phyloP scores from a whole-genome alignment of 805 yeast genomes.

The Tetrapisispora arboricola region DNA sequence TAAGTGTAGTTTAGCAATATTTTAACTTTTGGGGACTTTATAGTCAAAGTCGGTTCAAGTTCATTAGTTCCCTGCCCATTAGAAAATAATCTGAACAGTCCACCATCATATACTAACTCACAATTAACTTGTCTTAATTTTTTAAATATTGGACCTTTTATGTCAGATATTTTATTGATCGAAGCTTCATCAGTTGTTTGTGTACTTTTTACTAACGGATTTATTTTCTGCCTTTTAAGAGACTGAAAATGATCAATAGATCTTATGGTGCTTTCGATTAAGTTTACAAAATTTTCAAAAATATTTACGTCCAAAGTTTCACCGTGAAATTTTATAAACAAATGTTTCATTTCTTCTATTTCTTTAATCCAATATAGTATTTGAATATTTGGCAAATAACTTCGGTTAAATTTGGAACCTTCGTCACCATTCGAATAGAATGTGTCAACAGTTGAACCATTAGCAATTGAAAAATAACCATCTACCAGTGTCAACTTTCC shows the following conservation, averaged over 20 bases:
- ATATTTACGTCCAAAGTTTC: slow-evolving; percentile 60
- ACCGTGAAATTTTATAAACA: slow-evolving; percentile 49
- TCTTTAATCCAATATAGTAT: slow-evolving; percentile 29
- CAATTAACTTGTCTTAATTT: slow-evolving; percentile 37
- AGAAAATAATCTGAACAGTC: slow-evolving; percentile 38
- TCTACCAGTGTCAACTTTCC: slow-evolving; percentile 63
- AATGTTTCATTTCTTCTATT: slow-evolving; percentile 30
- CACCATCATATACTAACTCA: slow-evolving; percentile 56
- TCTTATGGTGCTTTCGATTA: slow-evolving; percentile 42
- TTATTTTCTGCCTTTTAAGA: slow-evolving; percentile 12
- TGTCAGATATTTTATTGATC: background rate
- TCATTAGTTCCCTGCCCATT: slow-evolving; percentile 33
- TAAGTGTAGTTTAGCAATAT: slow-evolving; percentile 43
- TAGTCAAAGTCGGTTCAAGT: slow-evolving; percentile 40
- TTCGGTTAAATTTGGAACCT: slow-evolving; percentile 43
- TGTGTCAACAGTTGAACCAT: slow-evolving; percentile 42
- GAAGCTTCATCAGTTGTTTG: background rate
- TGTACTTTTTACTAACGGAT: background rate
- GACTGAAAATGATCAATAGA: slow-evolving; percentile 39
- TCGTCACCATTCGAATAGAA: slow-evolving; percentile 42
- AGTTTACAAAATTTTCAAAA: slow-evolving; percentile 43
- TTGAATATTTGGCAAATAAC: slow-evolving; percentile 61
- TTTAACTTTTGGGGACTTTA: slow-evolving; percentile 69
- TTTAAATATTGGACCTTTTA: slow-evolving; percentile 17
- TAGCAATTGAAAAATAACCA: slow-evolving; percentile 63